phyloP scores from a whole-genome alignment of 495 filamentous ascomycete species.

The Xylaria acuta region DNA sequence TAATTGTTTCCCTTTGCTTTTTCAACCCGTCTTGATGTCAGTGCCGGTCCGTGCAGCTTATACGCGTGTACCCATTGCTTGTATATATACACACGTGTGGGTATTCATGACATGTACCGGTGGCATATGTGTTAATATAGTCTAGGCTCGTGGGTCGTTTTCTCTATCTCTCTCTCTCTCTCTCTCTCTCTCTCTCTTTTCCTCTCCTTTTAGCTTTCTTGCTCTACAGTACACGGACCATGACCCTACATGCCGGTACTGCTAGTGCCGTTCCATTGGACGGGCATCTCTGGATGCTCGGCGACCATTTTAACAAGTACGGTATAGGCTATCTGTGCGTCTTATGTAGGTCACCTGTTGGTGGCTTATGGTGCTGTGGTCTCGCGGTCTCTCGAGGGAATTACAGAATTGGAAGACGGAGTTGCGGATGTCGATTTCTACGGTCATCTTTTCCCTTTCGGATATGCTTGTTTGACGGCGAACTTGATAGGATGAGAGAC shows the following conservation, averaged over 20 bases:
- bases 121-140: background rate
- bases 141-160: background rate
- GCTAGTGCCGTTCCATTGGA: background rate
- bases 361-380: constrained; percentile 20
- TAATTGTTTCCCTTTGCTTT: background rate
- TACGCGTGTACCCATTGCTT: background rate
- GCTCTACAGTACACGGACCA: constrained; percentile 2
- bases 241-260: constrained; percentile 17
- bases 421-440: background rate
- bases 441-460: background rate
- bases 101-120: background rate
- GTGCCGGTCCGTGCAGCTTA: background rate
- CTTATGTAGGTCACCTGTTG: constrained; percentile 22
- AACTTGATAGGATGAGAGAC: background rate
- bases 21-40: background rate
- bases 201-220: background rate
- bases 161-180: background rate
- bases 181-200: background rate
- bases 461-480: background rate
- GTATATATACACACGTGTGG: background rate
- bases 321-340: constrained; percentile 11
- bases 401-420: background rate
- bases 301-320: constrained; percentile 19
- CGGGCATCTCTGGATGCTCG: constrained; percentile 17
- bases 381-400: background rate